phyloP scores from a whole-genome alignment of 768 basidiomycete species.

The Rubroboletus pulcherrimus region DNA sequence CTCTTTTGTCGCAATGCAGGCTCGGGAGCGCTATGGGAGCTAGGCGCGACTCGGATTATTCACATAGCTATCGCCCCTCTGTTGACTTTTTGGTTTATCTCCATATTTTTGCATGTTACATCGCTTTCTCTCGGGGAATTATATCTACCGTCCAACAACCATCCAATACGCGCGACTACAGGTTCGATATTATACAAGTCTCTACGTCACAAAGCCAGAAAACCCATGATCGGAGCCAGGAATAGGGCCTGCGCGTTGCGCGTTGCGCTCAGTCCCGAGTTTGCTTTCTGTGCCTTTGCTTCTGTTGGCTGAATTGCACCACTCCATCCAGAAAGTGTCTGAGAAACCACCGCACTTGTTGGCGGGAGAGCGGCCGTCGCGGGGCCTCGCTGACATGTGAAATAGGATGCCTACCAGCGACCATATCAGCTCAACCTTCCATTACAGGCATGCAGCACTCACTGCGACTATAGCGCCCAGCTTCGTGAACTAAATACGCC shows the following conservation, averaged over 20 bases:
- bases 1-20: slow-evolving; percentile 28
- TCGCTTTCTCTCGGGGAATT: slow-evolving; percentile 16
- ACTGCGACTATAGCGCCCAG: slow-evolving; percentile 63
- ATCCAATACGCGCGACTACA: neutral
- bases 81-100: slow-evolving; percentile 16
- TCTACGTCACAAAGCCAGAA: slow-evolving; percentile 21
- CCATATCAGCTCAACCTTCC: neutral
- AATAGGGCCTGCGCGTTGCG: slow-evolving; percentile 21
- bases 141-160: slow-evolving; percentile 11
- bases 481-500: slow-evolving; percentile 40
- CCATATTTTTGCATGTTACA: slow-evolving; percentile 9
- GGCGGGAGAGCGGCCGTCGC: slow-evolving; percentile 48
- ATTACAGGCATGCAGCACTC: slow-evolving; percentile 17
- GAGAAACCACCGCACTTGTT: slow-evolving; percentile 64
- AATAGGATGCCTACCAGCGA: slow-evolving; percentile 55
- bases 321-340: slow-evolving; percentile 45
- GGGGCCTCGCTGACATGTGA: slow-evolving; percentile 68
- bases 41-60: slow-evolving; percentile 15
- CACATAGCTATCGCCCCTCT: slow-evolving; percentile 7
- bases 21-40: slow-evolving; percentile 35
- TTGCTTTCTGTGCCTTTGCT: slow-evolving; percentile 17
- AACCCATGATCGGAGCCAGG: slow-evolving; percentile 28
- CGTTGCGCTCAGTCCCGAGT: slow-evolving; percentile 19
- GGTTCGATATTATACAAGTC: neutral
- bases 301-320: slow-evolving; percentile 10